A percentile compares a stretch with the other conserved stretches of the same genome.
These are phyloP conservation scores for Paecilomyces fulvus DNA, from an alignment of 2,329 filamentous ascomycete genomes.

Conservation along the genomic window DNA sequence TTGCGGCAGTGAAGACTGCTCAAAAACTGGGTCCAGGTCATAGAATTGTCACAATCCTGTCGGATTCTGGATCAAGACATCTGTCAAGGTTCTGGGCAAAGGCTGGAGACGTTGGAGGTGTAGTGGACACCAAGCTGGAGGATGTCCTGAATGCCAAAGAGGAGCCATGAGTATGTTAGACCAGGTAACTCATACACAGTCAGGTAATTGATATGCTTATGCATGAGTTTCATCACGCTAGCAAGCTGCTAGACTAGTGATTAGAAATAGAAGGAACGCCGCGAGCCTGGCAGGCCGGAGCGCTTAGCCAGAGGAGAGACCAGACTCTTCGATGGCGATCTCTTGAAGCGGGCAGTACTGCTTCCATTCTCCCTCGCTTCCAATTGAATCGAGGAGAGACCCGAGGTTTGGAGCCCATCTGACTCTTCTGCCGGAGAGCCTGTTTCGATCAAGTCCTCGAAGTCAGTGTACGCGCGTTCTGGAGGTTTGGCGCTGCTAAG, in stretches of 20 bases:
- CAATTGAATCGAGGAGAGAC: constrained; percentile 12
- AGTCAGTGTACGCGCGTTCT: constrained; percentile 7
- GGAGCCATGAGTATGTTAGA: constrained; percentile 13
- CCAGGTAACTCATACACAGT: neutral
- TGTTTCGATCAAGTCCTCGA: neutral
- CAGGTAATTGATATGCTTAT: neutral
- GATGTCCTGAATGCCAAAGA: constrained; percentile 36
- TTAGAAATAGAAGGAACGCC: neutral
- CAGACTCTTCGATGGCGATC: constrained; percentile 4
- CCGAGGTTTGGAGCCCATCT: constrained; percentile 6
- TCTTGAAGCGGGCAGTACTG: neutral
- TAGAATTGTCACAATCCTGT: constrained; percentile 41
- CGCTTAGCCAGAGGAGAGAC: constrained; percentile 4
- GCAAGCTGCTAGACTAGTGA: neutral
- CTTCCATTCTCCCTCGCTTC: constrained; percentile 4
- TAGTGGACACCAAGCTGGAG: constrained; percentile 36
- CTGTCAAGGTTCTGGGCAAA: constrained; percentile 45
- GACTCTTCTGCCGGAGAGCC: constrained; percentile 8
- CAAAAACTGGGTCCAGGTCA: constrained; percentile 40
- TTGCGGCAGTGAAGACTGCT: constrained; percentile 40
- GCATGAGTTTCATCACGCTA: neutral
- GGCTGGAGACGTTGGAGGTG: constrained; percentile 39
- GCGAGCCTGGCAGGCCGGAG: neutral
- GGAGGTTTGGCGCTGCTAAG: constrained; percentile 2
- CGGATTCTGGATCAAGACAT: constrained; percentile 43